Evolutionary conservation across 2,329 filamentous ascomycete genomes (phyloP).

Genomic region (Graphilbum ipis-grandicollis): DNA sequence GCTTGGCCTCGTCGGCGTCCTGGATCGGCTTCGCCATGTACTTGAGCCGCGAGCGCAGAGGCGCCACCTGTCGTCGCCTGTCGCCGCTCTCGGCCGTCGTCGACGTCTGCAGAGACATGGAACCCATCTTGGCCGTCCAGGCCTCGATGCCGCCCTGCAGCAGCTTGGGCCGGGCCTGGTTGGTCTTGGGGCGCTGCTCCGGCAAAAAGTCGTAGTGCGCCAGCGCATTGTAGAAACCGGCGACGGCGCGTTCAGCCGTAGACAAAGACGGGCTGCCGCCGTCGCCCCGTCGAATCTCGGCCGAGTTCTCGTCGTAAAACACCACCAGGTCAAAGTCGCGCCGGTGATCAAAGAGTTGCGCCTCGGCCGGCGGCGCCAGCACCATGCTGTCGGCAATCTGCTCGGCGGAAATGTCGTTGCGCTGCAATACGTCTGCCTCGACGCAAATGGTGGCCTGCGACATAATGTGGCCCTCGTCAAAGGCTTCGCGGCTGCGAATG

Average conservation of each 20-base stretch:
- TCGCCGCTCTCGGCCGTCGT: slow-evolving; percentile 8
- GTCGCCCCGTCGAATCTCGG: slow-evolving; percentile 28
- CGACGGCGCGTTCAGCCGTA: slow-evolving; percentile 33
- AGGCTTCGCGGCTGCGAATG: slow-evolving; percentile 61
- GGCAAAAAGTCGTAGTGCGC: slow-evolving; percentile 56
- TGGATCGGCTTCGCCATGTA: slow-evolving; percentile 51
- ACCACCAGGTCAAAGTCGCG: slow-evolving; percentile 75
- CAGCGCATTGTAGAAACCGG: slow-evolving; percentile 61
- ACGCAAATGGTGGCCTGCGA: slow-evolving; percentile 74
- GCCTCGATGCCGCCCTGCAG: slow-evolving; percentile 69
- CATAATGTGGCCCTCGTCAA: slow-evolving; percentile 79
- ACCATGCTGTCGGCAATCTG: slow-evolving; percentile 52
- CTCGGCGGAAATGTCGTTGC: slow-evolving; percentile 46
- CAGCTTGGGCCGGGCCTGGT: slow-evolving; percentile 45
- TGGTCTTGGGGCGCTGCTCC: too few species aligned
- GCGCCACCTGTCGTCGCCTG: slow-evolving; percentile 8
- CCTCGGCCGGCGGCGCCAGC: slow-evolving; percentile 57
- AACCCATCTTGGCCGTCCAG: slow-evolving; percentile 72
- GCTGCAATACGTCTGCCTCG: slow-evolving; percentile 58
- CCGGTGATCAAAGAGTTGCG: slow-evolving; percentile 51
- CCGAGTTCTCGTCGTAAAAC: slow-evolving; percentile 64
- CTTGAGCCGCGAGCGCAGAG: slow-evolving; percentile 20
- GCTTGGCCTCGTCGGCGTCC: slow-evolving; percentile 55
- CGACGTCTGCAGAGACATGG: slow-evolving; percentile 37
- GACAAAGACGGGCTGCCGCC: slow-evolving; percentile 6